Evolutionary conservation across 2,329 filamentous ascomycete species (phyloP).

Genomic region (Elsinoe arachidis): DNA sequence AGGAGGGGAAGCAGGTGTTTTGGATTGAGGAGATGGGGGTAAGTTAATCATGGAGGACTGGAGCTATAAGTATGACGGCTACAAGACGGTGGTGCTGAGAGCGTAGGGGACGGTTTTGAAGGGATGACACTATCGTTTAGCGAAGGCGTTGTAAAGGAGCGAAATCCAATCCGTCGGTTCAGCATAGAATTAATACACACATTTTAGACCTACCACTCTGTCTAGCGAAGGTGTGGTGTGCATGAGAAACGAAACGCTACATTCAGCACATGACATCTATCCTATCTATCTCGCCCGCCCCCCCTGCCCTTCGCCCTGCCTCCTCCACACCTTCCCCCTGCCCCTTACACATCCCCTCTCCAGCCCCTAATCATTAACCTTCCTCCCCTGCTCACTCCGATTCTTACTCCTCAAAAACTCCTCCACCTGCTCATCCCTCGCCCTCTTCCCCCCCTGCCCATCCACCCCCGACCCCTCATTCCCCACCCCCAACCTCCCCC

Average conservation of each 20-base stretch:
- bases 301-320: neutral
- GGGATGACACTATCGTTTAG: neutral
- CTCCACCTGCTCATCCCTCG: constrained; percentile 26
- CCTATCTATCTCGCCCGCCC: neutral
- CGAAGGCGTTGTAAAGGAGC: neutral
- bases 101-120: neutral
- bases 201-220: too few relatives aligned
- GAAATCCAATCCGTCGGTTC: too few relatives aligned
- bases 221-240: neutral
- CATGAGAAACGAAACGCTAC: neutral
- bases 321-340: neutral
- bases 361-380: neutral
- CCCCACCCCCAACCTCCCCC: constrained; percentile 15
- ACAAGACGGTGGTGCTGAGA: neutral
- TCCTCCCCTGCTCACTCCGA: constrained; percentile 2
- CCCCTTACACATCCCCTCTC: neutral
- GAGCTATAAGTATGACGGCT: neutral
- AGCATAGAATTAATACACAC: too few relatives aligned
- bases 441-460: constrained; percentile 18
- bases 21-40: constrained; percentile 9
- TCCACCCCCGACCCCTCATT: constrained; percentile 21
- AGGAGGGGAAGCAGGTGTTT: neutral
- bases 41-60: neutral
- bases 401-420: constrained; percentile 28
- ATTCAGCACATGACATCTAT: neutral